Evolutionary conservation across 164 flowering plant species (phyloP).

Genomic region (Saururus chinensis): DNA sequence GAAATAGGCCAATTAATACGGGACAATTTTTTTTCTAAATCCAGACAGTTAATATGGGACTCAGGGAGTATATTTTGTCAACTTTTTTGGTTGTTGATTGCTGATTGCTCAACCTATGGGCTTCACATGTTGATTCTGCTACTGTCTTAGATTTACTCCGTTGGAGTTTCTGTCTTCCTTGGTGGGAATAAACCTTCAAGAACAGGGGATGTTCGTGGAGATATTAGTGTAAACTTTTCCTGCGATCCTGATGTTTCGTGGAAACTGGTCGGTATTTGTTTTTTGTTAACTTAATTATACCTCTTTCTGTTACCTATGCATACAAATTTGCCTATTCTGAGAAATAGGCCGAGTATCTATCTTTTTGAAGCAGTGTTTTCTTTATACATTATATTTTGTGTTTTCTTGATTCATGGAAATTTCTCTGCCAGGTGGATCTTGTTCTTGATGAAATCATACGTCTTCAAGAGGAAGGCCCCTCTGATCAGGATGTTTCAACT

Average conservation of each 20-base stretch:
- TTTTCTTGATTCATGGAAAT: background rate
- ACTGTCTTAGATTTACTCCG: conserved; percentile 68
- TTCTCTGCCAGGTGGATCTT: conserved; percentile 52
- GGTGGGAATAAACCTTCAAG: conserved; percentile 94
- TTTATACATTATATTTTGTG: background rate
- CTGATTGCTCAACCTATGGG: background rate
- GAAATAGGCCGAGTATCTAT: background rate
- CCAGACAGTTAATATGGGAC: too few species aligned
- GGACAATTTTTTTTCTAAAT: too few species aligned
- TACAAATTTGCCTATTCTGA: background rate
- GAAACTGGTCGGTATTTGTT: conserved; percentile 41
- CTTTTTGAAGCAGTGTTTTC: background rate
- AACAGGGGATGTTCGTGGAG: conserved; percentile 83
- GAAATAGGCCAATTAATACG: too few species aligned
- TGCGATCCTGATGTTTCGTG: conserved; percentile 88
- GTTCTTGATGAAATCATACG: conserved; percentile 68
- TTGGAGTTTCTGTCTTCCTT: conserved; percentile 85
- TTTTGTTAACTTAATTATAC: background rate
- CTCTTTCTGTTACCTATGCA: background rate
- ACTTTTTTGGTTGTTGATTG: background rate
- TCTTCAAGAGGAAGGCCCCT: conserved; percentile 87
- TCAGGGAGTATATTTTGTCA: too few species aligned
- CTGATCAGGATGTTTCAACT: conserved; percentile 66
- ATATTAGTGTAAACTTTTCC: conserved; percentile 79
- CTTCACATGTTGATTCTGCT: conserved; percentile 1